Evolutionary conservation across 1,139 yeast genomes (phyloP), one percentile per base, ranked within the genome.

Genomic region (Protomyces lactucae-debilis): DNA sequence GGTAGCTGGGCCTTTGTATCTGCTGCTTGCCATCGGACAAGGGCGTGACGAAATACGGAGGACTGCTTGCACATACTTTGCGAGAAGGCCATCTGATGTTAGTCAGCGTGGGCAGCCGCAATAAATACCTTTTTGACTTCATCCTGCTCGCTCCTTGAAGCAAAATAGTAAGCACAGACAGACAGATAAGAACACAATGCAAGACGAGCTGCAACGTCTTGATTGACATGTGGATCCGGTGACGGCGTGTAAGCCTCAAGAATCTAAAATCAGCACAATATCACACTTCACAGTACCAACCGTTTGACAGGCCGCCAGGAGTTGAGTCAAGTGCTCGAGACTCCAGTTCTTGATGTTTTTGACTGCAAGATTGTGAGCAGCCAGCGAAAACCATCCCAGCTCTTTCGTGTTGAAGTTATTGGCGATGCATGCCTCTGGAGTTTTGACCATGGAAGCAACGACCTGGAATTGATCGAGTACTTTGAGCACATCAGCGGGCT

Each of bases 351-450:
- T 65, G 52, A 64, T 54, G 3, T 61, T 60, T 40, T 63, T 61
- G 18, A 67, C 57, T 8, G 68, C 68, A 14, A 67, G 51, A 48
- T 67, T 67, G 65, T 64, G 65, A 32, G 69, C 67, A 16, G 64
- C 66, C n/a, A 66, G 60, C 16, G 67, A 56, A 35, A 67, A 67
- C 69, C 69, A 67, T 16, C 59, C 66, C 35, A 53, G 57, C 35
- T 67, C 69, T 14, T 48, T 56, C 9, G 18, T 23, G 52, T 61
- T 65, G 59, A 66, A 67, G n/a, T 57, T 52, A 12, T 60, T 53
- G 12, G 25, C 5, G n/a, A 16, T 25, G 18, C 21, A 12, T n/a
- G 32, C 37, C 10, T 45, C 46, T 9, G 43, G 37, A 8, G 37
- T 39, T 12, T 32, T 16, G 40, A 40, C 52, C 36, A 43, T n/a